A percentile compares a stretch with the other conserved stretches of the same genome.
Conservation (phyloP, 805 yeast genomes). For the Candida lessepsii region DNA sequence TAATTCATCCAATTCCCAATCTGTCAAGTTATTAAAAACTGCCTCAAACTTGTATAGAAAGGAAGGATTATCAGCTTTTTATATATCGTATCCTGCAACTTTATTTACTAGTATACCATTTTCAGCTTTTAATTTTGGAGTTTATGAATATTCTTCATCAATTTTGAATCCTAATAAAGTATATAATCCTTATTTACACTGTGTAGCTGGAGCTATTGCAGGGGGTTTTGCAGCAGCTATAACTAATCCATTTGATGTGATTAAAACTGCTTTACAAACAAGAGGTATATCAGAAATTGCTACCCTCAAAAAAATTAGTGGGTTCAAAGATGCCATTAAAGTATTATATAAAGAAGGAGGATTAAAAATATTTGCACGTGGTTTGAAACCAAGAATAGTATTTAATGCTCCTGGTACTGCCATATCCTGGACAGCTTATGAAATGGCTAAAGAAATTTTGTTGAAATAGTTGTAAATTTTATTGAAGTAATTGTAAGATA, state of each 20-base stretch:
- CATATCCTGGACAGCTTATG: conserved; percentile 96
- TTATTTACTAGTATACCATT: conserved; percentile 89
- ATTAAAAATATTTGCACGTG: conserved; percentile 69
- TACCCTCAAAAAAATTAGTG: conserved; percentile 53
- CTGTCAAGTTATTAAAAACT: conserved; percentile 30
- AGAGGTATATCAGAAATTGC: conserved; percentile 55
- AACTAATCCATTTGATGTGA: conserved; percentile 92
- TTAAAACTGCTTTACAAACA: conserved; percentile 89
- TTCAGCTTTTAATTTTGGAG: conserved; percentile 90
- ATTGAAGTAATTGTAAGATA: conserved; percentile 22
- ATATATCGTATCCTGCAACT: conserved; percentile 92
- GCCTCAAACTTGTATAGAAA: conserved; percentile 50
- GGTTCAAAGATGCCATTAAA: conserved; percentile 68
- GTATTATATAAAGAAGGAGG: conserved; percentile 66
- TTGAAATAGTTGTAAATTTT: conserved; percentile 49
- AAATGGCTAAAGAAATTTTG: conserved; percentile 84
- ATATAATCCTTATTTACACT: conserved; percentile 89
- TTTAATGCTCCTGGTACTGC: conserved; percentile 96
- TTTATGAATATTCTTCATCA: conserved; percentile 82
- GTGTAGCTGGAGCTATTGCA: conserved; percentile 88
- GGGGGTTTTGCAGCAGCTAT: conserved; percentile 95
- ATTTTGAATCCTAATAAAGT: conserved; percentile 70
- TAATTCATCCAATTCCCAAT: conserved; percentile 15
- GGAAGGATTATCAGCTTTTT: conserved; percentile 81
- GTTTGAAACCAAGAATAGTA: conserved; percentile 85